These are phyloP conservation scores for Pulicaria dysenterica DNA, from an alignment of 129 eudicot genomes.

Conservation along the genomic window DNA sequence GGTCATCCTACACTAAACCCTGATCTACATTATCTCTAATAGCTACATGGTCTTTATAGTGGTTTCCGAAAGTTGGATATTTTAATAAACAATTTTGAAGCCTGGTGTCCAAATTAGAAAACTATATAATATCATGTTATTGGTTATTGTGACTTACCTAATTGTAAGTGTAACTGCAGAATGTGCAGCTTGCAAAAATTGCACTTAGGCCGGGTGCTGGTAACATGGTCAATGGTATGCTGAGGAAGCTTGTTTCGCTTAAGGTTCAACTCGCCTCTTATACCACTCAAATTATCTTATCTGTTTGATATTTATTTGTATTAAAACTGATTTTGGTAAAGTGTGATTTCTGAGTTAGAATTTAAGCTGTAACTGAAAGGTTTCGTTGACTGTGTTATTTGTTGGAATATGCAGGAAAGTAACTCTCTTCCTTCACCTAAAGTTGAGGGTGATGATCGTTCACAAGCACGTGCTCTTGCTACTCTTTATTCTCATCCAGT, in stretches of 20 bases:
- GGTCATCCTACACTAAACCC: too few relatives aligned
- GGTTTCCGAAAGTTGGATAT: constrained; percentile 3
- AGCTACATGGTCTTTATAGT: background rate
- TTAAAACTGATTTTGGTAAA: background rate
- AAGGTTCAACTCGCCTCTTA: constrained; percentile 48
- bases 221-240: constrained; percentile 92
- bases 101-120: background rate
- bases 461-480: constrained; percentile 94
- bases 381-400: constrained; percentile 15
- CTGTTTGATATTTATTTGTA: background rate
- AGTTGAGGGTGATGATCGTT: constrained; percentile 83
- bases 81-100: background rate
- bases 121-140: background rate
- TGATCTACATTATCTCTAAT: too few relatives aligned
- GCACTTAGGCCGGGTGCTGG: constrained; percentile 98
- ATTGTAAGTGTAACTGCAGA: constrained; percentile 47
- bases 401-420: constrained; percentile 57
- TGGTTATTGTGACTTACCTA: background rate
- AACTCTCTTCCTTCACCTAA: constrained; percentile 74
- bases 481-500: constrained; percentile 92
- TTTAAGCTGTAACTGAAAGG: constrained; percentile 3
- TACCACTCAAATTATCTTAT: background rate
- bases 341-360: constrained; percentile 1
- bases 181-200: constrained; percentile 88
- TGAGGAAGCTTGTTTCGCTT: constrained; percentile 78